phyloP scores from a whole-genome alignment of 208 protist species.

The Perkinsela sp. region DNA sequence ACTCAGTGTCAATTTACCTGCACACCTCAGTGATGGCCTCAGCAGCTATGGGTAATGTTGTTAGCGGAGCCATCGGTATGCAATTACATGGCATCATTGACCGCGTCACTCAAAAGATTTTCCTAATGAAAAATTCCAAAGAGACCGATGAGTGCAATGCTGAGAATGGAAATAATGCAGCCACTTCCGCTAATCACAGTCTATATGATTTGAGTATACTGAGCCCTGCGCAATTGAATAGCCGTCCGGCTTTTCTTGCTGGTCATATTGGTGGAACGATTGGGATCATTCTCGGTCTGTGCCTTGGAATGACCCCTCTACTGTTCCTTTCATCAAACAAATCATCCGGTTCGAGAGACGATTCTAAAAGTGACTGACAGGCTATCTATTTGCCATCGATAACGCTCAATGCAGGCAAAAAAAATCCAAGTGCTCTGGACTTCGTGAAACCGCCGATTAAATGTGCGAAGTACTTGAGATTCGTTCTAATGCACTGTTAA shows the following conservation, averaged over 20 bases:
- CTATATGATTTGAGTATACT: conserved; percentile 12
- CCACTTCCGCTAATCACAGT: background rate
- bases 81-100: conserved; percentile 62
- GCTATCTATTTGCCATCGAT: no score
- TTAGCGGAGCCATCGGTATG: conserved; percentile 55
- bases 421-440: no score
- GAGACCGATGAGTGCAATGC: background rate
- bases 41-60: conserved; percentile 62
- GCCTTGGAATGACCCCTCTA: conserved; percentile 50
- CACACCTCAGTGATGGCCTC: conserved; percentile 61
- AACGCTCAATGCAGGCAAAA: no score
- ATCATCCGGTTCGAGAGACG: no score
- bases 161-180: background rate
- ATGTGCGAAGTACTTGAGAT: no score
- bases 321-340: conserved; percentile 10
- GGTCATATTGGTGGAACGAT: conserved; percentile 55
- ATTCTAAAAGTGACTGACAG: no score
- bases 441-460: no score
- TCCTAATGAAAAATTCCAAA: conserved; percentile 10
- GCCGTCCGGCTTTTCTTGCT: conserved; percentile 37
- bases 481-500: no score
- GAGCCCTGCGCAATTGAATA: conserved; percentile 45
- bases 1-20: conserved; percentile 42
- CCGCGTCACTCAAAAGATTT: conserved; percentile 37
- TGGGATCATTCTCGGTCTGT: conserved; percentile 46